Base-by-base conservation (phyloP, 2,329 filamentous ascomycete species). In the Phoma sp. region DNA sequence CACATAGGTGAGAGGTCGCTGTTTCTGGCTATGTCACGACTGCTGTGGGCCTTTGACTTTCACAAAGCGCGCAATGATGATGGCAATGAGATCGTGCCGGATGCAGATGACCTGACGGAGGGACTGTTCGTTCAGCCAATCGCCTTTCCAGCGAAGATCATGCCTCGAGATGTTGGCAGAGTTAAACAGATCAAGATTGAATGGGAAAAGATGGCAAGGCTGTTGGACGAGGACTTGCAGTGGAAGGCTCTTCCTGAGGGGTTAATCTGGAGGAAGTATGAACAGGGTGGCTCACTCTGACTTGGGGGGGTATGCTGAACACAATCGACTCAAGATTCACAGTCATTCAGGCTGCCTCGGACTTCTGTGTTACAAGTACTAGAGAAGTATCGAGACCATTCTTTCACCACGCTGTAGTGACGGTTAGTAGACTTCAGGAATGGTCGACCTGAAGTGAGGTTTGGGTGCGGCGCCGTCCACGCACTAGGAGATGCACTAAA, bases 31-130 rank as follows among this genome's bases (percentile, higher is more conserved):
- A 68, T 76, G 2, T 61, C 74, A 6, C 61, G 70, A 4, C 12
- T 75, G 8, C 56, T 76, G 1, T 77, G 74, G 74, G 70, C 63
- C 2, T 73, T 76, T 51, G 54, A 74, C 6, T 56, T 69, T 6
- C 22, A 49, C 2, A 46, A 45, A 4, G 61, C 37, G 2, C 12
- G 1, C 0, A 51, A 55, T 37, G 41, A 3, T 5, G 6, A 56
- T 2, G 61, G 60, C 1, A 22, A 47, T 3, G 56, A 58, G 1
- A 41, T 64, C 2, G 24, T 60, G 19, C 62, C 61, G 4, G 52
- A 67, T 38, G 27, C 48, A 8, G 44, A 57, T 4, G 55, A 63
- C 7, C 43, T 70, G 29, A 61, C 60, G 1, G 58, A 64, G 12
- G 66, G 65, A 0, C 13, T 70, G 5, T 22, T 69, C 0, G 54